Conservation (phyloP, 768 basidiomycete species). For the Serpula lacrymans region DNA sequence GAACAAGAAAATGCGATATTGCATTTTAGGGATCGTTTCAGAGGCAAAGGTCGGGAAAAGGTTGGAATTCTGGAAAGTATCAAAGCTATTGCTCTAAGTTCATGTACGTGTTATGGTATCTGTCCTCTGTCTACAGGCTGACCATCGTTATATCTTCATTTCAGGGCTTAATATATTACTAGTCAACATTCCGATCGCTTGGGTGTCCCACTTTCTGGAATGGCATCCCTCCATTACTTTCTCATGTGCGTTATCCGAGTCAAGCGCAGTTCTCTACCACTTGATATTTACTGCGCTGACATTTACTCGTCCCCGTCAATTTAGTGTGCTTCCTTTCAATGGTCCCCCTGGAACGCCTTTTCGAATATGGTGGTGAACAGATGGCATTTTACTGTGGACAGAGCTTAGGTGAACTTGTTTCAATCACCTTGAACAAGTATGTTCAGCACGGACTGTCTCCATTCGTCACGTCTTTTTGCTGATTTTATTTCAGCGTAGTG, state of each 20-base stretch:
- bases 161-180: slow-evolving; percentile 59
- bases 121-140: neutral
- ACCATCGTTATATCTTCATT: neutral
- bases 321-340: slow-evolving; percentile 67
- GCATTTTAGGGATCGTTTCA: slow-evolving; percentile 6
- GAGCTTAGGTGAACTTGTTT: slow-evolving; percentile 63
- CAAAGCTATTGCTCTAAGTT: slow-evolving; percentile 45
- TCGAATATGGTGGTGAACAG: slow-evolving; percentile 63
- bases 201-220: slow-evolving; percentile 50
- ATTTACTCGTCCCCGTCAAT: neutral
- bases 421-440: slow-evolving; percentile 65
- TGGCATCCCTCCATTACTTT: slow-evolving; percentile 35
- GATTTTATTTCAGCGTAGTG: slow-evolving; percentile 43
- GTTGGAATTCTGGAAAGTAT: slow-evolving; percentile 44
- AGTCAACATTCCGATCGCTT: slow-evolving; percentile 57
- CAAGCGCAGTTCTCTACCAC: neutral
- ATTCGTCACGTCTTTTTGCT: neutral
- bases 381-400: slow-evolving; percentile 47
- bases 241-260: slow-evolving; percentile 32
- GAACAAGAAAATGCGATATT: too few species aligned
- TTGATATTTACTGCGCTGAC: slow-evolving; percentile 5
- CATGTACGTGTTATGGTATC: slow-evolving; percentile 40
- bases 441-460: slow-evolving; percentile 18
- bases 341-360: slow-evolving; percentile 60
- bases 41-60: slow-evolving; percentile 36